phyloP scores from a whole-genome alignment of 2,329 filamentous ascomycete species.

The Neonectria ditissima region DNA sequence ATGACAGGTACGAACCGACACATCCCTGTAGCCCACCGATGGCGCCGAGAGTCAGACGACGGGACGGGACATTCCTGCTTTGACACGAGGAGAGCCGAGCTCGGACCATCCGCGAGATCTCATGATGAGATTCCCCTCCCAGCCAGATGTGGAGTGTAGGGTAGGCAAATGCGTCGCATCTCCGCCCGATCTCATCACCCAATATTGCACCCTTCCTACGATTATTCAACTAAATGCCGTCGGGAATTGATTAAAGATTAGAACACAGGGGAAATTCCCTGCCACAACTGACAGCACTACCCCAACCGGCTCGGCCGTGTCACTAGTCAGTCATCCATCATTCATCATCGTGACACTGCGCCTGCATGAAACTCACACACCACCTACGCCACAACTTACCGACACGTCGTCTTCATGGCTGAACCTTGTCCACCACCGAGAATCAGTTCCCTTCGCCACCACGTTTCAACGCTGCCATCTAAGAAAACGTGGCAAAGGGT shows the following conservation, averaged over 20 bases:
- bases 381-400: neutral
- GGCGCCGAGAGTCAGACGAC: conserved; percentile 2
- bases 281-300: too few species aligned
- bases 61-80: conserved; percentile 14
- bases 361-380: neutral
- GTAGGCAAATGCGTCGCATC: neutral
- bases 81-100: conserved; percentile 10
- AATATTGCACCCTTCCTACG: too few species aligned
- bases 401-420: neutral
- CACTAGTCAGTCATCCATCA: neutral
- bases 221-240: too few species aligned
- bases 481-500: conserved; percentile 14
- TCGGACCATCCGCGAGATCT: conserved; percentile 1
- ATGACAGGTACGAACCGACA: neutral
- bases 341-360: neutral
- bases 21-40: neutral
- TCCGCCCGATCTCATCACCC: neutral
- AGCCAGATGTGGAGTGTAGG: neutral
- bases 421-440: neutral
- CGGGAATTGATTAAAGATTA: too few species aligned
- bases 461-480: neutral
- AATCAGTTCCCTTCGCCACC: neutral
- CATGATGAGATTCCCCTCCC: too few species aligned
- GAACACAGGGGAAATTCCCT: too few species aligned
- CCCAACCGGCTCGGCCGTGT: neutral